Base-by-base conservation (phyloP, 2,329 filamentous ascomycete species). In the Fusarium caatingaense region DNA sequence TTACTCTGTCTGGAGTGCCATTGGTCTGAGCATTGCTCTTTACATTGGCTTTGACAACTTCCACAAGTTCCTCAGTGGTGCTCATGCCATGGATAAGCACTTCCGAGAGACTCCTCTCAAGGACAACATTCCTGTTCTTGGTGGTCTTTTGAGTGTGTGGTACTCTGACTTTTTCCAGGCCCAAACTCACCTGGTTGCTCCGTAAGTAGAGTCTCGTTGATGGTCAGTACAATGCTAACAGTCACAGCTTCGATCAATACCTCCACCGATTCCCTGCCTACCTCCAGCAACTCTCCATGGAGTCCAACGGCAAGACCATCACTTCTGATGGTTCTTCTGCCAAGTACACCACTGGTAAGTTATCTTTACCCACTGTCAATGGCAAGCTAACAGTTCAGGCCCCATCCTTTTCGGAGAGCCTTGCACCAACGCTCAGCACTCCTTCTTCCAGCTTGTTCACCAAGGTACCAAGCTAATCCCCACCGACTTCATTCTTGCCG, bases 391-490 rank as follows among this genome's bases (percentile, higher is more conserved):
- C 64, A 27, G 23, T 9, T 13, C 3, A 84, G 83, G 96, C 50
- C 89, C 96, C 57, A 95, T 99, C 79, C 86, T 99, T 69, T 99
- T 99, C 80, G 96, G 96, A 78, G 96, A 99, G 87, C 96, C 96
- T 56, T 97, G 94, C 83, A 99, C 96, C 81, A 99, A 99, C 80
- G 96, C 96, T 46, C 96, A 99, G 86, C 96, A 99, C 89, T 98
- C 96, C 66, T 99, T 99, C 91, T 99, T 97, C 91, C 96, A 99
- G 88, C 91, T 99, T 49, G 90, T 99, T 64, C 96, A 99, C 87
- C 96, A 99, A 83, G 96, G 96, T 77, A 99, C 96, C 76, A 98
- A 98, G 89, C 91, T 99, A 78, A 98, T 99, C 79, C 96, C 96
- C 18, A 92, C 95, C 74, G 96, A 99, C 84, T 99, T 99, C 86